Evolutionary conservation across 192 early-diverging fungal species (phyloP).

Genomic region (Coemansia sp.): DNA sequence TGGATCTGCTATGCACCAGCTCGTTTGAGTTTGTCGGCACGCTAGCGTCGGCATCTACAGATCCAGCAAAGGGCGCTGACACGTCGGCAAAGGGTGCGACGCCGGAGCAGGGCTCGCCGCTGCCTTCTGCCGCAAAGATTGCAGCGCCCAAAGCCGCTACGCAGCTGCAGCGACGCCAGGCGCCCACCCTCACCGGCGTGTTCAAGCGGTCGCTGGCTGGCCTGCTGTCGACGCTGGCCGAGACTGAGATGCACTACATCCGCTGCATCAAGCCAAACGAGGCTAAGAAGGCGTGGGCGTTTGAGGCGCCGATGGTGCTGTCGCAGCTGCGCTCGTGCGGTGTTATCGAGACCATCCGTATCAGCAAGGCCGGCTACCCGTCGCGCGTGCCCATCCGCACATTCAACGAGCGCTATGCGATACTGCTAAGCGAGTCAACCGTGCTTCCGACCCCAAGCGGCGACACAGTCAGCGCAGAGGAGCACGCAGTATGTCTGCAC

Average conservation of each 20-base stretch:
- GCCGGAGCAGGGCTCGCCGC: neutral
- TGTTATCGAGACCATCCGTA: conserved; percentile 98
- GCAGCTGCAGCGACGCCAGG: conserved; percentile 34
- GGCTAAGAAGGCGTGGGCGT: conserved; percentile 83
- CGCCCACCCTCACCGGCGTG: conserved; percentile 47
- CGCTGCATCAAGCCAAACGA: conserved; percentile 99
- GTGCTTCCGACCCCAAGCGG: conserved; percentile 9
- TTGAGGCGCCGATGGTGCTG: conserved; percentile 93
- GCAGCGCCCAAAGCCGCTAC: neutral
- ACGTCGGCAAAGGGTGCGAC: conserved; percentile 8
- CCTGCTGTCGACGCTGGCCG: conserved; percentile 90
- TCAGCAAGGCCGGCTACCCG: conserved; percentile 96
- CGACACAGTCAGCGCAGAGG: conserved; percentile 52
- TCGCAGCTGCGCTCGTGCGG: conserved; percentile 95
- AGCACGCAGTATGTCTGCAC: conserved; percentile 57
- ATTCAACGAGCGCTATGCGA: conserved; percentile 78
- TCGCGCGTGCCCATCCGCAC: conserved; percentile 84
- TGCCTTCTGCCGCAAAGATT: neutral
- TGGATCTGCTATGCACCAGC: conserved; percentile 47
- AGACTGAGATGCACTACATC: conserved; percentile 94
- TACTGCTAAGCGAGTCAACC: conserved; percentile 16
- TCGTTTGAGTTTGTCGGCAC: conserved; percentile 35
- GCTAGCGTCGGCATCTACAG: conserved; percentile 10
- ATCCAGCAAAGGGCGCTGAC: neutral
- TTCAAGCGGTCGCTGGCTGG: conserved; percentile 74